Conservation (phyloP, 1,139 yeast genomes). For the Wickerhamomyces sp. region DNA sequence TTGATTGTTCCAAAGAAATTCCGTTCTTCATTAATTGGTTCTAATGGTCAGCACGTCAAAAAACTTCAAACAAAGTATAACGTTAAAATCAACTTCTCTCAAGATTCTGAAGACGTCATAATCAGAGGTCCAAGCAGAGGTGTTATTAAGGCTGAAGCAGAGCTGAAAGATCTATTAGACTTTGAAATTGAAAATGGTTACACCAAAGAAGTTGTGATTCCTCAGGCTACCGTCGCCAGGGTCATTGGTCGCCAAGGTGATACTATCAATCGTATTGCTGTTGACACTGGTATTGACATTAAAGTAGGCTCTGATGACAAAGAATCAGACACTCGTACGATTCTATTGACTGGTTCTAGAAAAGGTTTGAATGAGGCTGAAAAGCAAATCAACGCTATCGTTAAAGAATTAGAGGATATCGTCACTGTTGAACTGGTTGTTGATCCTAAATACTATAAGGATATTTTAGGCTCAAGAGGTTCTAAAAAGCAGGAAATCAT, state of each 20-base stretch:
- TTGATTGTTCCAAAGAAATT: conserved; percentile 70
- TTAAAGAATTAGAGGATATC: conserved; percentile 63
- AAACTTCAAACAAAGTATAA: conserved; percentile 87
- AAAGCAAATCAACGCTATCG: conserved; percentile 56
- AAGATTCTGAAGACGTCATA: conserved; percentile 57
- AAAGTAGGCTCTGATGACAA: conserved; percentile 48
- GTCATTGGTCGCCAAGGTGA: conserved; percentile 91
- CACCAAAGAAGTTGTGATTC: conserved; percentile 58
- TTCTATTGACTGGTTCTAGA: conserved; percentile 78
- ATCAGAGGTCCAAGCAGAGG: conserved; percentile 91
- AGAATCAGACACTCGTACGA: conserved; percentile 43
- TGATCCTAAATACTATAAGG: conserved; percentile 74
- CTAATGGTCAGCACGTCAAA: conserved; percentile 74
- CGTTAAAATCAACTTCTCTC: conserved; percentile 77
- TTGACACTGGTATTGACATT: conserved; percentile 74
- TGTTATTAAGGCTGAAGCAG: conserved; percentile 81
- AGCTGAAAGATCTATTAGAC: conserved; percentile 75
- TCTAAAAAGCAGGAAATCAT: conserved; percentile 71
- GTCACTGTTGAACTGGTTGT: conserved; percentile 61
- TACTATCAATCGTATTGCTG: conserved; percentile 76
- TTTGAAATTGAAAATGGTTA: conserved; percentile 88
- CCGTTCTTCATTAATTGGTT: conserved; percentile 83
- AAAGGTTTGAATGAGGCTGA: conserved; percentile 75
- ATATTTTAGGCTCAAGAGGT: conserved; percentile 80
- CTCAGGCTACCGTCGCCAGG: conserved; percentile 69